Conservation (phyloP, 2,329 filamentous ascomycete species). For the Calonectria hawksworthii region DNA sequence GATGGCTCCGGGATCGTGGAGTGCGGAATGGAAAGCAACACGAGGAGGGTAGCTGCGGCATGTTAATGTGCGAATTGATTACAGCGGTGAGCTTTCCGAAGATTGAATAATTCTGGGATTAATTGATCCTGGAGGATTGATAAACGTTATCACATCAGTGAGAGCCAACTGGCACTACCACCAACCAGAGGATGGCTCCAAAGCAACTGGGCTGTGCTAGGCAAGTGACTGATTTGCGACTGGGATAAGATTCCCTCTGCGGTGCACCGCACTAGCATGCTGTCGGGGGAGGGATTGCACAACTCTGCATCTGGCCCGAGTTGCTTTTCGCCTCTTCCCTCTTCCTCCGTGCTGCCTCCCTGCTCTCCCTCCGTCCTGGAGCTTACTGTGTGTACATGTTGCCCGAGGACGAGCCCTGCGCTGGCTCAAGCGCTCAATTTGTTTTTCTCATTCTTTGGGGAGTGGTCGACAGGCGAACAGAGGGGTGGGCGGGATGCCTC, state of each 20-base stretch:
- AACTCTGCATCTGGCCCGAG: not conserved
- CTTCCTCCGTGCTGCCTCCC: not conserved
- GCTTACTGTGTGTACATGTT: constrained; percentile 8
- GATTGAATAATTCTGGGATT: not conserved
- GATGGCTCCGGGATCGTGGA: not conserved
- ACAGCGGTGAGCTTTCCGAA: not conserved
- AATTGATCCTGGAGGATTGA: not conserved
- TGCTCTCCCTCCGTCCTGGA: not conserved
- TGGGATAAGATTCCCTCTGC: not conserved
- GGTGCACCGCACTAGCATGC: not conserved
- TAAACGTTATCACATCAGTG: not conserved
- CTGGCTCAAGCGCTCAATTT: not conserved
- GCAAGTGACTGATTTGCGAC: not conserved
- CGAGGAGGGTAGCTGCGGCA: not conserved
- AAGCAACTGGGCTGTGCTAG: not conserved
- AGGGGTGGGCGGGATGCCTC: not conserved
- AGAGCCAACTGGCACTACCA: not conserved
- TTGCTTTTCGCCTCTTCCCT: not conserved
- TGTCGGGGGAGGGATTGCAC: not conserved
- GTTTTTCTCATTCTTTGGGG: not conserved
- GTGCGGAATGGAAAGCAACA: not conserved
- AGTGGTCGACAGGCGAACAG: not conserved
- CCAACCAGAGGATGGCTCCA: not conserved
- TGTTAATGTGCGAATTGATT: not conserved
- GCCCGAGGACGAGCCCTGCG: not conserved